Conservation (phyloP, 345 rosid species). For the Angophora floribunda region DNA sequence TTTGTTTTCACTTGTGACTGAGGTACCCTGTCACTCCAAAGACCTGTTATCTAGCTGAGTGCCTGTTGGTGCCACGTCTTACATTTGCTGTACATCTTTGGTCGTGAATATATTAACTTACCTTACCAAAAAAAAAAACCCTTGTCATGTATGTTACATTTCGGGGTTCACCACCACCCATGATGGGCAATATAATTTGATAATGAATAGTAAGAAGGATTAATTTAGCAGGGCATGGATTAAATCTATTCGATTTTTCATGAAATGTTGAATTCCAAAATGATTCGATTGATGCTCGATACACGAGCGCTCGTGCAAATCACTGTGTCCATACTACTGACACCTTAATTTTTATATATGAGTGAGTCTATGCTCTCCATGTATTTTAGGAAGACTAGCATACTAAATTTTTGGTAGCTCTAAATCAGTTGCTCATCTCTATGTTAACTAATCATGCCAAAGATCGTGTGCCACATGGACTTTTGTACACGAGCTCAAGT, state of each 20-base stretch:
- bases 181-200: neutral
- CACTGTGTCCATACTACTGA: neutral
- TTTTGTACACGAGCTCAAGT: neutral
- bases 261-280: neutral
- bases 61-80: too few species aligned
- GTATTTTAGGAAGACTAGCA: neutral
- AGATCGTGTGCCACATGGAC: neutral
- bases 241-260: too few species aligned
- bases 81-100: too few species aligned
- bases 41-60: too few species aligned
- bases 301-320: neutral
- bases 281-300: neutral
- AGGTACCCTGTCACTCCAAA: too few species aligned
- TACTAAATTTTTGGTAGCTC: too few species aligned
- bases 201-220: neutral
- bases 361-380: neutral
- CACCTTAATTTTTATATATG: neutral
- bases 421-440: neutral
- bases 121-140: too few species aligned
- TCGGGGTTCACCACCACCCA: too few species aligned
- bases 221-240: neutral
- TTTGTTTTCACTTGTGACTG: too few species aligned
- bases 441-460: neutral
- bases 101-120: too few species aligned
- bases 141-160: too few species aligned